These are phyloP conservation scores for Solanum pimpinellifolium DNA, from an alignment of 257 asterid species.

Conservation along the genomic window DNA sequence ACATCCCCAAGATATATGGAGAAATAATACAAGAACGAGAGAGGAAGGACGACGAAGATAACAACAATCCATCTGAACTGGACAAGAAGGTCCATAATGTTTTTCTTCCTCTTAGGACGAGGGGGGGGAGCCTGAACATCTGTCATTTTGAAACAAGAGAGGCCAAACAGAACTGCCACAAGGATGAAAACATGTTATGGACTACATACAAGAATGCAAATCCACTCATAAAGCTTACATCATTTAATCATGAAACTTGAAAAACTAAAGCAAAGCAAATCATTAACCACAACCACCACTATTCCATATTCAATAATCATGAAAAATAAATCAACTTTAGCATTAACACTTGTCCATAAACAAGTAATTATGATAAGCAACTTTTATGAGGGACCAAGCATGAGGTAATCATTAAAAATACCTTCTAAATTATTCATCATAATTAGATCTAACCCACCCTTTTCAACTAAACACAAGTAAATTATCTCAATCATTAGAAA, in stretches of 20 bases:
- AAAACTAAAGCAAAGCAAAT: neutral
- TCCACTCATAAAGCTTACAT: neutral
- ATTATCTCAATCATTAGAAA: neutral
- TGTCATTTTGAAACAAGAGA: constrained; percentile 32
- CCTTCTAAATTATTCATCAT: neutral
- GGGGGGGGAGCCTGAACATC: constrained; percentile 86
- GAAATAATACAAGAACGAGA: constrained; percentile 70
- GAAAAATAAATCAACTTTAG: neutral
- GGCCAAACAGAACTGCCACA: constrained; percentile 7
- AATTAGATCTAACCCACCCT: neutral
- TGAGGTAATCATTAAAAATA: neutral
- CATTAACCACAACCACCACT: neutral
- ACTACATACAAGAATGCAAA: neutral
- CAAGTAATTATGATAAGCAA: neutral
- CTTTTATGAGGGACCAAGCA: neutral
- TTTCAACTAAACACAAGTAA: neutral
- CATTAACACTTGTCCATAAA: neutral
- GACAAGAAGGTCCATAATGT: constrained; percentile 74
- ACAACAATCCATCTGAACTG: constrained; percentile 86
- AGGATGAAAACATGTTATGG: neutral
- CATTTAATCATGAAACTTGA: neutral
- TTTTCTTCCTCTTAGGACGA: constrained; percentile 93
- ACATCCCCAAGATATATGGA: constrained; percentile 71
- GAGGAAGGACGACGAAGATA: constrained; percentile 75
- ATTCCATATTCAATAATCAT: neutral